These are phyloP conservation scores for Yueomyces sp. DNA, from an alignment of 805 yeast species.

Conservation along the genomic window DNA sequence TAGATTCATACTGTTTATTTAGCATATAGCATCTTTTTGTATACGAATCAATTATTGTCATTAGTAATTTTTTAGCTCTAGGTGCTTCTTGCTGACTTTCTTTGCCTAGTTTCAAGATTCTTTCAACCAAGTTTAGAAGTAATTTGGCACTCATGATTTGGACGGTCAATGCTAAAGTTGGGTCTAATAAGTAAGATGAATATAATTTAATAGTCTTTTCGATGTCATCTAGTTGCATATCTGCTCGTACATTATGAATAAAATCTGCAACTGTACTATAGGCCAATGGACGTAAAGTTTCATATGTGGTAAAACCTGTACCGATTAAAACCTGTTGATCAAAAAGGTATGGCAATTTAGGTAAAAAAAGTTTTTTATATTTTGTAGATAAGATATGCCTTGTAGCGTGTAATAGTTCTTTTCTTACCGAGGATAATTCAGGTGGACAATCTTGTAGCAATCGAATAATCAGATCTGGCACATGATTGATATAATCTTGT, in stretches of 20 bases:
- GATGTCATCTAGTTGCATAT: constrained; percentile 68
- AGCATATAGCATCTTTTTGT: constrained; percentile 68
- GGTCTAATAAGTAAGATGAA: constrained; percentile 69
- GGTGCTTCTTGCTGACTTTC: constrained; percentile 61
- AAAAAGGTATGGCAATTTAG: constrained; percentile 73
- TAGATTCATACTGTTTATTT: constrained; percentile 56
- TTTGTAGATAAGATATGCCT: constrained; percentile 91
- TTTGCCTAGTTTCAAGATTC: constrained; percentile 55
- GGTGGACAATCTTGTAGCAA: constrained; percentile 91
- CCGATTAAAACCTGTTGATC: constrained; percentile 85
- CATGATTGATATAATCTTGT: constrained; percentile 40
- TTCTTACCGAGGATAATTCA: constrained; percentile 80
- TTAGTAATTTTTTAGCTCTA: constrained; percentile 50
- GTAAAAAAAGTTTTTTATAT: constrained; percentile 65
- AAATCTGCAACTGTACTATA: constrained; percentile 93
- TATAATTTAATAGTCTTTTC: constrained; percentile 79
- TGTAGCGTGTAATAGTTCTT: constrained; percentile 86
- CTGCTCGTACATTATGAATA: constrained; percentile 80
- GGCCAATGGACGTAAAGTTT: constrained; percentile 83
- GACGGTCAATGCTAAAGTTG: constrained; percentile 70
- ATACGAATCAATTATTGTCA: constrained; percentile 79
- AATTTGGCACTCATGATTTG: constrained; percentile 95
- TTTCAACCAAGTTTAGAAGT: constrained; percentile 73
- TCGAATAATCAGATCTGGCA: constrained; percentile 80
- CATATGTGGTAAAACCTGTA: constrained; percentile 82